A percentile compares a stretch with the other conserved stretches of the same genome.
Evolutionary conservation across 495 filamentous ascomycete genomes (phyloP).

Genomic region (Tetracladium setigerum): DNA sequence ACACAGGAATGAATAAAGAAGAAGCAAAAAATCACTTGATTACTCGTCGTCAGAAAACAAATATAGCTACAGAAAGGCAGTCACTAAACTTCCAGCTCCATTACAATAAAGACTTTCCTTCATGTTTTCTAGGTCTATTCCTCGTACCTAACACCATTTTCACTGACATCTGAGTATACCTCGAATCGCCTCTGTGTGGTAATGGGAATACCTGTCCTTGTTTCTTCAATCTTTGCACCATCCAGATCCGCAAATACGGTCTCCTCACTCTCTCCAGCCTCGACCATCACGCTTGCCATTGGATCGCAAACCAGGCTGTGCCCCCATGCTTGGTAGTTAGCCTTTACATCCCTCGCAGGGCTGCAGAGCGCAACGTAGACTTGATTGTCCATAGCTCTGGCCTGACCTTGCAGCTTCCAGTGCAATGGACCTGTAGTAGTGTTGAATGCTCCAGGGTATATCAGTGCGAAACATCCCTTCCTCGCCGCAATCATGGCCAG

Average conservation of each 20-base stretch:
- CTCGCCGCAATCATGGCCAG: constrained; percentile 85
- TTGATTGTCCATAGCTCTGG: constrained; percentile 90
- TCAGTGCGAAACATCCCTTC: constrained; percentile 68
- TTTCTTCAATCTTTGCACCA: constrained; percentile 63
- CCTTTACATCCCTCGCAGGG: constrained; percentile 72
- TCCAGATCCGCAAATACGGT: constrained; percentile 71
- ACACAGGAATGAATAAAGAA: too few species aligned
- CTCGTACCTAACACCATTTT: constrained; percentile 24
- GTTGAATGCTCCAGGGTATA: constrained; percentile 97
- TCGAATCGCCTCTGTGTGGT: constrained; percentile 85
- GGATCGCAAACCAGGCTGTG: constrained; percentile 86
- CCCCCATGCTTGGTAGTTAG: constrained; percentile 83
- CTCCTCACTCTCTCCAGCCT: constrained; percentile 68
- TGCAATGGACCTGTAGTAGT: constrained; percentile 85
- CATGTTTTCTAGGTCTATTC: constrained; percentile 1
- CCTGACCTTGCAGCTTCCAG: constrained; percentile 77
- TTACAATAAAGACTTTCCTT: not conserved
- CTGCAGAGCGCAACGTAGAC: constrained; percentile 88
- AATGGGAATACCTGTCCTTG: constrained; percentile 78
- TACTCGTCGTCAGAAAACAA: not conserved
- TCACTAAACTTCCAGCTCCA: not conserved
- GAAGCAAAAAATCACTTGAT: not conserved
- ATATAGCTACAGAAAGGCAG: not conserved
- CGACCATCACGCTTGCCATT: constrained; percentile 69
- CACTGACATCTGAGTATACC: constrained; percentile 86